Evolutionary conservation across 2,329 filamentous ascomycete genomes (phyloP).

Genomic region (Ceratocystiopsis minuta): DNA sequence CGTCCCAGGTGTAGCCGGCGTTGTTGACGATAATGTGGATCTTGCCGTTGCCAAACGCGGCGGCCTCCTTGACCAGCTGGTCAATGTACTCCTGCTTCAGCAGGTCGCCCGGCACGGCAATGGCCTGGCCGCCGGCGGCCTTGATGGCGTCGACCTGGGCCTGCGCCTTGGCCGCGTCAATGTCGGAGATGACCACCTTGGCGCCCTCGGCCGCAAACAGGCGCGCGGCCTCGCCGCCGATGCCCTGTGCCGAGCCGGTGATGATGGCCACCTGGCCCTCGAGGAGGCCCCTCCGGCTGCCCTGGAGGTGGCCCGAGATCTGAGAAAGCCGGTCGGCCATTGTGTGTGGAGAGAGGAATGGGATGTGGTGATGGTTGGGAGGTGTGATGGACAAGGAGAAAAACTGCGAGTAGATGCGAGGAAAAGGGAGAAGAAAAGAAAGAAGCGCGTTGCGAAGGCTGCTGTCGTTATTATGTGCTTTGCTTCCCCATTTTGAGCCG

Average conservation of each 20-base stretch:
- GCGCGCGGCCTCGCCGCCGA: slow-evolving; percentile 66
- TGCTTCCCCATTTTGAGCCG: too few species aligned
- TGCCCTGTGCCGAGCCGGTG: slow-evolving; percentile 72
- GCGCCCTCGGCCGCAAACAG: slow-evolving; percentile 80
- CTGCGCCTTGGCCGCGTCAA: slow-evolving; percentile 57
- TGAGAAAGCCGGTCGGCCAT: slow-evolving; percentile 48
- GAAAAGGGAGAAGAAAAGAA: neutral
- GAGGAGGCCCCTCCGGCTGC: slow-evolving; percentile 46
- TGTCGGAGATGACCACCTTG: slow-evolving; percentile 67
- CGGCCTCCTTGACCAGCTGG: slow-evolving; percentile 53
- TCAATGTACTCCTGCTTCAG: slow-evolving; percentile 53
- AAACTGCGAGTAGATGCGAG: neutral
- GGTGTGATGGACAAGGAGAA: neutral
- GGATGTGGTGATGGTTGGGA: neutral
- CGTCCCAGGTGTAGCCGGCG: slow-evolving; percentile 85
- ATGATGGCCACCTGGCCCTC: slow-evolving; percentile 71
- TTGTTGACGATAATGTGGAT: slow-evolving; percentile 88
- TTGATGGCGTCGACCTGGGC: slow-evolving; percentile 55
- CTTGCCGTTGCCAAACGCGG: slow-evolving; percentile 69
- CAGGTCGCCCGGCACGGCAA: slow-evolving; percentile 62
- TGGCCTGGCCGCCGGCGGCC: slow-evolving; percentile 42
- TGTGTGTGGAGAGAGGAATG: neutral
- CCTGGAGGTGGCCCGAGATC: slow-evolving; percentile 64
- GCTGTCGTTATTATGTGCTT: too few species aligned
- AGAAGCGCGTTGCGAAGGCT: neutral